Conservation (phyloP, 352 stramenopile species). For the Globisporangium cystogenes region DNA sequence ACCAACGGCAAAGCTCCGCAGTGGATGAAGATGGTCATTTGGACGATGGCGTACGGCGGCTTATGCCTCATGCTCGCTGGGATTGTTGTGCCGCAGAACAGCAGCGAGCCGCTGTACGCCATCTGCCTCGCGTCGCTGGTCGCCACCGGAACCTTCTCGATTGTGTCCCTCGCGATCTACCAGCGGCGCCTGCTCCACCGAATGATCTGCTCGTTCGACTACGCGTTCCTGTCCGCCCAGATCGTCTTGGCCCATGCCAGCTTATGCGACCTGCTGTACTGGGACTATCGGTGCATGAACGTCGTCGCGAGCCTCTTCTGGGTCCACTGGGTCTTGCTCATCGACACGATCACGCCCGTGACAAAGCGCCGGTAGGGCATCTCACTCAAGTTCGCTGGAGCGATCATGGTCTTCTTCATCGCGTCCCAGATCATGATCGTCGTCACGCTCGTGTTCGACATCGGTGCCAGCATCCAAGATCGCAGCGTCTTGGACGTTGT, state of each 20-base stretch:
- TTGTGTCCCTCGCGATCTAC: neutral
- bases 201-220: slow-evolving; percentile 14
- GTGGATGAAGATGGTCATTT: neutral
- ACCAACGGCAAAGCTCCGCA: neutral
- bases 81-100: neutral
- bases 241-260: slow-evolving; percentile 8
- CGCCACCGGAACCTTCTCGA: neutral
- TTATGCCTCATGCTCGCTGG: neutral
- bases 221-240: slow-evolving; percentile 15
- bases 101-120: no score
- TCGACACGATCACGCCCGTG: slow-evolving; percentile 12
- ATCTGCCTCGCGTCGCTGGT: neutral
- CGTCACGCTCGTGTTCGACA: slow-evolving; percentile 3
- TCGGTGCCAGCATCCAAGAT: neutral
- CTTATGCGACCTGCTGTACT: slow-evolving; percentile 12
- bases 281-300: slow-evolving; percentile 5
- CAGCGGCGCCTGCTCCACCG: slow-evolving; percentile 8
- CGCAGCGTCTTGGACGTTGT: slow-evolving; percentile 1
- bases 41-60: neutral
- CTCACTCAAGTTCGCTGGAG: neutral
- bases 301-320: slow-evolving; percentile 13
- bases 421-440: neutral
- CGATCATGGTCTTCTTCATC: slow-evolving; percentile 8
- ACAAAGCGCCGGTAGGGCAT: slow-evolving; percentile 5
- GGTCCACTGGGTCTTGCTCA: slow-evolving; percentile 13